A percentile compares a stretch with the other conserved stretches of the same genome.
phyloP scores from a whole-genome alignment of 768 basidiomycete species.

The Peribolospora baueri region DNA sequence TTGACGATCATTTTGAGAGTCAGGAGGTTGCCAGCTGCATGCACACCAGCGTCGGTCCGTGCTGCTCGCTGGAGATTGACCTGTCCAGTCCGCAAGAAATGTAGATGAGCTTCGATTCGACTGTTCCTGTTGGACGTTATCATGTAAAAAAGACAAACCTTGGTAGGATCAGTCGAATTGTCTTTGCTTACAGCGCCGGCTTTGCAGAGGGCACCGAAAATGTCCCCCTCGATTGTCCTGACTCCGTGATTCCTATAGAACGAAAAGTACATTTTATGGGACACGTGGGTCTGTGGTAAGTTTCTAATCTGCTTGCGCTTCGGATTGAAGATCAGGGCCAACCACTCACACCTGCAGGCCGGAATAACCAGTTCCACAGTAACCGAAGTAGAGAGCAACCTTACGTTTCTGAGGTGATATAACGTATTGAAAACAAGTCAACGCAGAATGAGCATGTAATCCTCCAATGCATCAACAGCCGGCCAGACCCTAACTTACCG shows the following conservation, averaged over 20 bases:
- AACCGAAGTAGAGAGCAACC: no score
- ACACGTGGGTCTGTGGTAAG: no score
- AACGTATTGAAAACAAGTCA: no score
- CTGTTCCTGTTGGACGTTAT: background rate
- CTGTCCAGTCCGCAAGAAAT: slow-evolving; percentile 21
- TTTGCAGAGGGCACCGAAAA: slow-evolving; percentile 69
- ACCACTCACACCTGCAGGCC: no score
- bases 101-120: background rate
- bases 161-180: slow-evolving; percentile 71
- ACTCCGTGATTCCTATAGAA: slow-evolving; percentile 40
- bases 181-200: slow-evolving; percentile 84
- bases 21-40: slow-evolving; percentile 83
- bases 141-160: slow-evolving; percentile 27
- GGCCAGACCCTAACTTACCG: no score
- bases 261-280: background rate
- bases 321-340: no score
- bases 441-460: no score
- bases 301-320: no score
- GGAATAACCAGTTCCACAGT: no score
- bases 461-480: no score
- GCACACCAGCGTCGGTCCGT: slow-evolving; percentile 88
- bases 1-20: slow-evolving; percentile 24
- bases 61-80: slow-evolving; percentile 69
- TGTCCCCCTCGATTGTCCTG: slow-evolving; percentile 64
- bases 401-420: no score